These are phyloP conservation scores for Fusarium sororula DNA, from an alignment of 2,329 filamentous ascomycete species.

Conservation along the genomic window DNA sequence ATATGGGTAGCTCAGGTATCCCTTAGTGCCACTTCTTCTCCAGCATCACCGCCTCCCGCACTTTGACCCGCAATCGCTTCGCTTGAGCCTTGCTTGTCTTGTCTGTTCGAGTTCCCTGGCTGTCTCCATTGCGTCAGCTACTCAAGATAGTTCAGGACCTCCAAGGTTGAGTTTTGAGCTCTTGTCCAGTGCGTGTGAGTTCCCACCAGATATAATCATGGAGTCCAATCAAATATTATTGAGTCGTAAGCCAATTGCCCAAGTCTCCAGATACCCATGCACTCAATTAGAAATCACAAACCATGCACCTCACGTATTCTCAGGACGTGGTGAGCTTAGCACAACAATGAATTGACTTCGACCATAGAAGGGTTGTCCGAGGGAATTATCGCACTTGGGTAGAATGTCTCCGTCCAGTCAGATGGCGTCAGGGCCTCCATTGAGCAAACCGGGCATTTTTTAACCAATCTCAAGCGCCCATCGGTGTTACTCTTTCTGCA, in stretches of 20 bases:
- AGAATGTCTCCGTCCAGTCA: slow-evolving; percentile 4
- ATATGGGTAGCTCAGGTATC: slow-evolving; percentile 20
- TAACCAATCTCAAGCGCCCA: slow-evolving; percentile 27
- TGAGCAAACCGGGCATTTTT: slow-evolving; percentile 29
- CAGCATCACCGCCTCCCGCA: slow-evolving; percentile 36
- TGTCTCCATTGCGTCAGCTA: slow-evolving; percentile 37
- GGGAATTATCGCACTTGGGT: slow-evolving; percentile 8
- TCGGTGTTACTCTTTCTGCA: slow-evolving; percentile 18
- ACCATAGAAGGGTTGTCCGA: slow-evolving; percentile 1
- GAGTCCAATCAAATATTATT: background rate
- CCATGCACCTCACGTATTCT: background rate
- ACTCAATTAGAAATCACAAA: background rate
- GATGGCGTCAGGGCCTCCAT: slow-evolving; percentile 9
- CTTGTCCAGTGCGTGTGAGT: slow-evolving; percentile 4
- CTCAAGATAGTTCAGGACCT: slow-evolving; percentile 4
- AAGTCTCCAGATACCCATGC: background rate
- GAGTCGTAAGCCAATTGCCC: background rate
- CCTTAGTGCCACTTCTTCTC: slow-evolving; percentile 18
- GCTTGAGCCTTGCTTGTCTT: slow-evolving; percentile 22
- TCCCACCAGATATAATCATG: background rate
- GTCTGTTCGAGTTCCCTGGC: slow-evolving; percentile 15
- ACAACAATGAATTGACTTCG: slow-evolving; percentile 9
- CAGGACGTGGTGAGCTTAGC: background rate
- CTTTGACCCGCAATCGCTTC: slow-evolving; percentile 24
- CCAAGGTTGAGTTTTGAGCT: background rate